Percentiles rank a stretch among this genome's conserved stretches.
phyloP scores from a whole-genome alignment of 192 early-diverging fungal species.

The Entomortierella beljakovae region DNA sequence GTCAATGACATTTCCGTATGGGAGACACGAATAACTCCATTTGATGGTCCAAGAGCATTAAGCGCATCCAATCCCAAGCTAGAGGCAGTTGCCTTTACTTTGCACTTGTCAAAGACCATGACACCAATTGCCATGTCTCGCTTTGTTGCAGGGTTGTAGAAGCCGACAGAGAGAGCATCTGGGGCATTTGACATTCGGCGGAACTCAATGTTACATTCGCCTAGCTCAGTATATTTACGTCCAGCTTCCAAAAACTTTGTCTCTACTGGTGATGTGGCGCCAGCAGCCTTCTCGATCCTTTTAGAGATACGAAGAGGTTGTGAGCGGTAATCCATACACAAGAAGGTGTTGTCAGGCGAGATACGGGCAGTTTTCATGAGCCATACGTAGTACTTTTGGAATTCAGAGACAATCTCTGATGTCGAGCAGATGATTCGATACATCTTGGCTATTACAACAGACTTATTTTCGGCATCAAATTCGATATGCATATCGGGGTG shows the following conservation, averaged over 20 bases:
- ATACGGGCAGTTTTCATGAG: slow-evolving; percentile 29
- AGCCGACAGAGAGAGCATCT: slow-evolving; percentile 31
- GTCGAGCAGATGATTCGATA: slow-evolving; percentile 38
- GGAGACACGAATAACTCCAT: slow-evolving; percentile 24
- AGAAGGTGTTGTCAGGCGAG: slow-evolving; percentile 40
- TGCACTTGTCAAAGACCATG: slow-evolving; percentile 30
- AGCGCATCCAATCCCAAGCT: slow-evolving; percentile 15
- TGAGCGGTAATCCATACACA: slow-evolving; percentile 43
- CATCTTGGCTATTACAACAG: slow-evolving; percentile 31
- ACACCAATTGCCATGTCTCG: slow-evolving; percentile 35
- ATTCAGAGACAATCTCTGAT: slow-evolving; percentile 21
- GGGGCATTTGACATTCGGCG: slow-evolving; percentile 40
- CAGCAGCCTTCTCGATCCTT: background rate
- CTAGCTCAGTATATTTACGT: slow-evolving; percentile 26
- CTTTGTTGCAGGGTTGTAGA: slow-evolving; percentile 41
- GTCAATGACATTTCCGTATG: slow-evolving; percentile 25
- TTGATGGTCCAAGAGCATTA: slow-evolving; percentile 15
- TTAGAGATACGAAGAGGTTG: slow-evolving; percentile 25
- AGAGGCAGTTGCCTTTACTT: slow-evolving; percentile 14
- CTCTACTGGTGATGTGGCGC: background rate
- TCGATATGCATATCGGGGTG: slow-evolving; percentile 41
- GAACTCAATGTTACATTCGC: slow-evolving; percentile 45
- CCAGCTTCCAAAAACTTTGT: slow-evolving; percentile 11
- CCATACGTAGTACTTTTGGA: slow-evolving; percentile 19
- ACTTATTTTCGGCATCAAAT: slow-evolving; percentile 15